Evolutionary conservation across 2,329 filamentous ascomycete genomes (phyloP), one percentile per base, ranked within the genome.

Genomic region (Sphaerulina populicola): DNA sequence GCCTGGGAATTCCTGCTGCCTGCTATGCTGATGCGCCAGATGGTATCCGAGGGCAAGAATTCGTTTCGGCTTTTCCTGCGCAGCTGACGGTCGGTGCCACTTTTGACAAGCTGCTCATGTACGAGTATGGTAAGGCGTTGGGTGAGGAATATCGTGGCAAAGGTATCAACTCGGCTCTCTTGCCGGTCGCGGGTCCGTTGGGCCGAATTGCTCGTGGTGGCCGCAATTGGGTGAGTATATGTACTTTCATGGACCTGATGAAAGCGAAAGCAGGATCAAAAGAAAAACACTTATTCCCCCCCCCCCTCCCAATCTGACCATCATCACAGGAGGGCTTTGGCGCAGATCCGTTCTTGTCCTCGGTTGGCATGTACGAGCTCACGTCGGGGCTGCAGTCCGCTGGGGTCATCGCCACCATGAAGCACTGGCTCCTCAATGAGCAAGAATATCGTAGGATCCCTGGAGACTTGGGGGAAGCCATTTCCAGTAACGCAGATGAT

Each of bases 1-100:
- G 86, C 6, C 75, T 90, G 12, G 84, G 84, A 1, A 83, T 91
- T 54, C 83, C 85, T 1, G 79, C 82, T 57, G 31, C 63, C 11
- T 60, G 57, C 43, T 55, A 61, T 40, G 49, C 51, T 5, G 61
- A 64, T 47, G 51, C 56, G n/a, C 56, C 55, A n/a, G 54, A 58
- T 35, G 86, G 87, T 1, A 74, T 93, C 11, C 79, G 85, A 27
- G 79, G 79, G n/a, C 80, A 84, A 1, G 85, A 89, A 57, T 81
- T 86, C 54, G 80, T 83, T 47, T 89, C 85, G 0, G 85, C 81
- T 0, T 93, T 91, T 60, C 86, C 87, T 0, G 77, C 85, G 7
- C 86, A 86, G n/a, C 86, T 91, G 59, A 88, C 58, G 3, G 62
- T 69, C 1, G 72, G 68, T 3, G 67, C 69, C 6, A 63, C 68